Conservation (phyloP, 441 rosid genomes). For the Syzygium syzygioides region DNA sequence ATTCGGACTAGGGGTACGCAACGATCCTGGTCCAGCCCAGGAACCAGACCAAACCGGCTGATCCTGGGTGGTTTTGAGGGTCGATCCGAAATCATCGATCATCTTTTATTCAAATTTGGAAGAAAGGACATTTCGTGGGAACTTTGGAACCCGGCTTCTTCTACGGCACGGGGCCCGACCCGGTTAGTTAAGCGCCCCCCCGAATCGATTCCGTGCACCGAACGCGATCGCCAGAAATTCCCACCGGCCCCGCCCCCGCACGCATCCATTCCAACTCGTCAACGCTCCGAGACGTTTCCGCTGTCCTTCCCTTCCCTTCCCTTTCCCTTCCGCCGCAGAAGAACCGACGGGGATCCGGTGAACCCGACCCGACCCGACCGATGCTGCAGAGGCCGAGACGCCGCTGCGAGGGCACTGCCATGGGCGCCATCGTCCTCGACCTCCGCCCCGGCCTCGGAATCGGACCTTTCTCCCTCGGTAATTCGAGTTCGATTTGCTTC, state of each 20-base stretch:
- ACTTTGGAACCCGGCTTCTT: background rate
- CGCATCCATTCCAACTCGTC: background rate
- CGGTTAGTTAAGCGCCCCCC: background rate
- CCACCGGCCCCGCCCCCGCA: background rate
- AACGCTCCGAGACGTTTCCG: background rate
- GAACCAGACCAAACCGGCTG: no score
- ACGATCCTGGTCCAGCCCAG: no score
- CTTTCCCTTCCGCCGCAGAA: background rate
- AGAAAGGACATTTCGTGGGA: background rate
- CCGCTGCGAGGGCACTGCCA: conserved; percentile 95
- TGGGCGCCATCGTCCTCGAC: conserved; percentile 93
- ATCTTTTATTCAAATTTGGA: no score
- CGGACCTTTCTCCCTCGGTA: conserved; percentile 91
- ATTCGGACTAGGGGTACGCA: no score
- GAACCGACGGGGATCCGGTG: background rate
- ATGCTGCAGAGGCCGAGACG: conserved; percentile 65
- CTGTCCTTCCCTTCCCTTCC: background rate
- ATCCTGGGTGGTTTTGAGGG: no score
- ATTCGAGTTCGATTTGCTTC: background rate
- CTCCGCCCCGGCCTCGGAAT: conserved; percentile 91
- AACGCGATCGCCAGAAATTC: background rate
- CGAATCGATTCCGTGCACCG: background rate
- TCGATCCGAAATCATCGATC: no score
- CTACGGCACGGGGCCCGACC: background rate
- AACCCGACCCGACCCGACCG: background rate